Conservation (phyloP, 2,329 filamentous ascomycete genomes). For the Geosmithia flava region DNA sequence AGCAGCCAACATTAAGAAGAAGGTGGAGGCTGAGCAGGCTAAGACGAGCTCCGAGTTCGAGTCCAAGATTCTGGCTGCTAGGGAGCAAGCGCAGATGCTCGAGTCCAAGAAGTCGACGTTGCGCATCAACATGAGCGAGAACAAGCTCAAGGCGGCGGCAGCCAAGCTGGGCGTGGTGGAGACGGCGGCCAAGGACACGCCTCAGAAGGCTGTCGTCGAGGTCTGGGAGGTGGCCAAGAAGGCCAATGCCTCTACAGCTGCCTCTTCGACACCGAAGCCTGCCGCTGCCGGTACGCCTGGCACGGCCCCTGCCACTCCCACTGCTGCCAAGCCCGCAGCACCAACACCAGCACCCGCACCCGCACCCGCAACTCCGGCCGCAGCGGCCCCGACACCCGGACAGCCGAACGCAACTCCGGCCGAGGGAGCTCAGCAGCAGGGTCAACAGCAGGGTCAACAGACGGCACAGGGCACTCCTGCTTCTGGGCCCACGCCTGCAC, state of each 20-base stretch:
- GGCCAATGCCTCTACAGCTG: slow-evolving; percentile 10
- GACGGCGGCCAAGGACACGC: slow-evolving; percentile 74
- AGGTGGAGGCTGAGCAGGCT: slow-evolving; percentile 40
- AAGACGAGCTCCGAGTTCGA: slow-evolving; percentile 35
- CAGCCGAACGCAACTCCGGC: neutral
- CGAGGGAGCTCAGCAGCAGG: neutral
- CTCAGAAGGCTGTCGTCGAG: slow-evolving; percentile 69
- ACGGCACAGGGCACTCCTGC: no score
- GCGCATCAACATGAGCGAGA: slow-evolving; percentile 70
- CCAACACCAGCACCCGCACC: slow-evolving; percentile 6
- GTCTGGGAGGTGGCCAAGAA: slow-evolving; percentile 74
- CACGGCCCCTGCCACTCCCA: neutral
- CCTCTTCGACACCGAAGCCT: slow-evolving; percentile 5
- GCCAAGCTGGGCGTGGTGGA: slow-evolving; percentile 71
- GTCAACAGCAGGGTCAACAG: neutral
- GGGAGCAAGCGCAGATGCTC: slow-evolving; percentile 56
- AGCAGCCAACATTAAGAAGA: slow-evolving; percentile 53
- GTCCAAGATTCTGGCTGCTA: slow-evolving; percentile 37
- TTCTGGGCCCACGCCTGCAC: slow-evolving; percentile 4
- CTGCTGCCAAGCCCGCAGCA: slow-evolving; percentile 3
- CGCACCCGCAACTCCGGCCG: neutral
- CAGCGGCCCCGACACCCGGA: neutral
- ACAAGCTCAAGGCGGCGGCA: slow-evolving; percentile 46
- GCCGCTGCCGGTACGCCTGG: neutral
- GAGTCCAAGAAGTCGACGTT: slow-evolving; percentile 62